Conservation (phyloP, 75 land plant genomes). For the Ceratopteris richardii region DNA sequence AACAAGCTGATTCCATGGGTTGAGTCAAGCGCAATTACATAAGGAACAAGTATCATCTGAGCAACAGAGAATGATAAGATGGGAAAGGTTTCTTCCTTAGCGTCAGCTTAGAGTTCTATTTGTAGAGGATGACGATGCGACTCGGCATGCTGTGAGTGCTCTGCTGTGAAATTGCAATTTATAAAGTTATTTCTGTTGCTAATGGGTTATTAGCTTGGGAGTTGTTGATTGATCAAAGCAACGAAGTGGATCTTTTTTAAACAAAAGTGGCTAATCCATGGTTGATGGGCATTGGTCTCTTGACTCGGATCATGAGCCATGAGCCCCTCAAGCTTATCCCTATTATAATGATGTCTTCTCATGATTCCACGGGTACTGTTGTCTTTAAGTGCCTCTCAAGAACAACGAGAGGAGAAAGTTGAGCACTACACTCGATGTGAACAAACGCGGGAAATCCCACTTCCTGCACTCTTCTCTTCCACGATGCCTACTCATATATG, state of each 20-base stretch:
- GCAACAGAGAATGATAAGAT: constrained; percentile 35
- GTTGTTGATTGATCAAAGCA: constrained; percentile 46
- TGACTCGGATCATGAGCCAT: constrained; percentile 78
- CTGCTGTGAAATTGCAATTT: constrained; percentile 83
- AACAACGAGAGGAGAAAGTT: no score
- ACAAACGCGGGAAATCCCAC: no score
- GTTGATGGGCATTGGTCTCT: constrained; percentile 74
- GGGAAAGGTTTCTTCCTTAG: constrained; percentile 82
- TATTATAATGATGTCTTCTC: constrained; percentile 95
- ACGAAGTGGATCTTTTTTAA: constrained; percentile 63
- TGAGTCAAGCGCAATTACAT: not conserved
- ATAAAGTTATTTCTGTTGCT: constrained; percentile 76
- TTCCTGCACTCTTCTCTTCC: no score
- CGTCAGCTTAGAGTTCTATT: constrained; percentile 66
- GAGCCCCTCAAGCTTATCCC: constrained; percentile 66
- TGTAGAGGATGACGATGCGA: constrained; percentile 90
- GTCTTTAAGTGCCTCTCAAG: constrained; percentile 89
- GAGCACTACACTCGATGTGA: no score
- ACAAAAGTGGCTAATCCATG: constrained; percentile 86
- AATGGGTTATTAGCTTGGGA: constrained; percentile 88
- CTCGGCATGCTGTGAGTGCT: constrained; percentile 79
- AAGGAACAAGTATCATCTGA: constrained; percentile 25
- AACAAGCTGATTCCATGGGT: not conserved
- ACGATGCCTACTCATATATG: no score
- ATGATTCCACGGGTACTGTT: constrained; percentile 82